Evolutionary conservation across 768 basidiomycete genomes (phyloP), one percentile per base, ranked within the genome.

Genomic region (Rhizopogon vinicolor): DNA sequence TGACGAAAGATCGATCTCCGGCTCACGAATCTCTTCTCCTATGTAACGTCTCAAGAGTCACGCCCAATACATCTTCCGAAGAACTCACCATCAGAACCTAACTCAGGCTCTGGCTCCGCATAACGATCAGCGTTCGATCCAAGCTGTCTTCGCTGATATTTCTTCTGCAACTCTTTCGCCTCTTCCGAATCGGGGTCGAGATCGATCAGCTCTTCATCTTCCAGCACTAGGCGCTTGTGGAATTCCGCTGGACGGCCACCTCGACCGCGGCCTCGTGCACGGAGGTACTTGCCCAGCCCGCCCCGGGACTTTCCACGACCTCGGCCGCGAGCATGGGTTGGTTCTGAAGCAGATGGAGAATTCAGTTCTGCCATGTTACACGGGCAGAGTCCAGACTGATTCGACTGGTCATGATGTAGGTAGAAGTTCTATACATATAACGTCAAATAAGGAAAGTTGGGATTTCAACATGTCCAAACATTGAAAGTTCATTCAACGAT

Each of bases 101-200:
- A 71, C 60, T 87, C 83, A 3, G 83, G 83, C 55, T 83, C 86
- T 18, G 80, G 79, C 68, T 91, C 89, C 14, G 64, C 76, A 63
- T 92, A 92, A 51, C 89, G 76, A 74, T 91, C 88, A 0, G 75
- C 84, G 64, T 93, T 92, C 4, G 85, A 78, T 3, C 76, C 83
- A 14, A 93, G 72, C 48, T 82, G 72, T 39, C 90, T 75, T 54
- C 76, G 75, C 25, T 81, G 67, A 53, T 79, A 91, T 63, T 80
- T 86, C 37, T 64, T 67, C 14, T 71, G 72, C 9, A 71, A 58
- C 63, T 83, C 85, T 35, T 74, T 71, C 0, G 74, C 77, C 31
- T 74, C 77, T 59, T 84, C 85, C 73, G 49, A 57, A 31, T 74
- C 69, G 7, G 62, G 59, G 51, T 73, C 72, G 6, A 70, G 16